Evolutionary conservation across 306 rosid species (phyloP), one percentile per base, ranked within the genome.

Genomic region (Benincasa hispida): DNA sequence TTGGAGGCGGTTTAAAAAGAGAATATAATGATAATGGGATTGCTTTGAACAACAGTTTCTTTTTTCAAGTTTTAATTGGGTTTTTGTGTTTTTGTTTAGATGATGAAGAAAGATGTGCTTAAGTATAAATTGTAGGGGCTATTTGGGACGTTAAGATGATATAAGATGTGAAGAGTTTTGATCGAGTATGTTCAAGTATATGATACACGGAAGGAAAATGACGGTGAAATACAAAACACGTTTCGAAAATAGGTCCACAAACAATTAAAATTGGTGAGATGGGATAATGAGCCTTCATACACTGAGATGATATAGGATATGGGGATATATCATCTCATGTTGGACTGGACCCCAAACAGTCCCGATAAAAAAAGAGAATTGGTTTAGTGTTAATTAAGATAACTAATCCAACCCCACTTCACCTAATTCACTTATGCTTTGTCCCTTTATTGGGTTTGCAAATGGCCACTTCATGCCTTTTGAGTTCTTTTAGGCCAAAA

Each of bases 401-500:
- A 48, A 48, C 60, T 72, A 72, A 72, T 72, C 45, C 58, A 70
- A 22, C 75, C 75, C 75, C 75, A 70, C 75, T 70, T 70, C 57
- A 48, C 76, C 42, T 50, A 72, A 72, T 72, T 72, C 76, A 72
- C 76, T 50, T 50, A 72, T 48, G 76, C 45, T 72, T 15, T 72
- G 60, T 72, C 45, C 59, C 76, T 72, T 72, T 15, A 27, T 48
- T 72, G 37, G 76, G 41, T 25, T 47, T 72, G 76, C 60, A 27
- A 72, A 72, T 72, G 76, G 60, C 76, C 76, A 72, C 76, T 72
- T 51, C 76, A 50, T 42, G 60, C 76, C 76, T 72, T 72, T 72
- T 72, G 76, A 72, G 59, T 50, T 72, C 60, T 72, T 72, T 72
- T 72, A 72, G 60, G 76, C 42, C 76, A 50, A 72, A 72, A 72